Percentiles rank a stretch among this genome's conserved stretches.
These are phyloP conservation scores for Colletotrichum tropicicola DNA, from an alignment of 2,329 filamentous ascomycete species.

Conservation along the genomic window DNA sequence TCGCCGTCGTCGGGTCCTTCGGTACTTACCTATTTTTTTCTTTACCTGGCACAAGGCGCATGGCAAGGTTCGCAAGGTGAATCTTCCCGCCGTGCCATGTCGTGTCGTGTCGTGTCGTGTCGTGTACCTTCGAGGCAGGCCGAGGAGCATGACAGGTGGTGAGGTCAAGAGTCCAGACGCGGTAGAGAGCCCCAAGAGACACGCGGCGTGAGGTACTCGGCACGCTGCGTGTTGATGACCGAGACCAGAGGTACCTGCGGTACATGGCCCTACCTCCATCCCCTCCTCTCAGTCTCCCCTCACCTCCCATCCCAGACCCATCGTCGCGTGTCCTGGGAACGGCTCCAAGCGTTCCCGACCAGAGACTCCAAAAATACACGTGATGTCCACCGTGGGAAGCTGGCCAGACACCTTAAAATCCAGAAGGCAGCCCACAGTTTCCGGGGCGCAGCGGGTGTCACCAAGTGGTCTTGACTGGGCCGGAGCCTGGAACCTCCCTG, in stretches of 20 bases:
- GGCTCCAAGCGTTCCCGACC: conserved; percentile 12
- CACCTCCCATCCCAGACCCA: background rate
- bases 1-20: background rate
- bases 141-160: too few relatives aligned
- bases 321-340: conserved; percentile 9
- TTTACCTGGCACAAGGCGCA: background rate
- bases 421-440: background rate
- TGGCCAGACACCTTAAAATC: conserved; percentile 1
- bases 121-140: too few relatives aligned
- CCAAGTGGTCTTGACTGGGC: conserved; percentile 1
- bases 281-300: background rate
- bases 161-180: too few relatives aligned
- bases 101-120: too few relatives aligned
- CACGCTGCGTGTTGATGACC: too few relatives aligned
- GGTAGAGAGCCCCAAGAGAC: too few relatives aligned
- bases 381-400: background rate
- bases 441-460: conserved; percentile 15
- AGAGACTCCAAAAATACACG: conserved; percentile 11
- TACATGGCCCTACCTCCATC: background rate
- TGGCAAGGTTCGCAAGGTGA: too few relatives aligned
- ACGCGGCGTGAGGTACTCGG: too few relatives aligned
- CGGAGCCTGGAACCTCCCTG: background rate
- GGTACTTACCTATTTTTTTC: background rate
- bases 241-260: too few relatives aligned
- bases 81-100: too few relatives aligned